Conservation (phyloP, 78 protist species). For the Mastigamoeba balamuthi region DNA sequence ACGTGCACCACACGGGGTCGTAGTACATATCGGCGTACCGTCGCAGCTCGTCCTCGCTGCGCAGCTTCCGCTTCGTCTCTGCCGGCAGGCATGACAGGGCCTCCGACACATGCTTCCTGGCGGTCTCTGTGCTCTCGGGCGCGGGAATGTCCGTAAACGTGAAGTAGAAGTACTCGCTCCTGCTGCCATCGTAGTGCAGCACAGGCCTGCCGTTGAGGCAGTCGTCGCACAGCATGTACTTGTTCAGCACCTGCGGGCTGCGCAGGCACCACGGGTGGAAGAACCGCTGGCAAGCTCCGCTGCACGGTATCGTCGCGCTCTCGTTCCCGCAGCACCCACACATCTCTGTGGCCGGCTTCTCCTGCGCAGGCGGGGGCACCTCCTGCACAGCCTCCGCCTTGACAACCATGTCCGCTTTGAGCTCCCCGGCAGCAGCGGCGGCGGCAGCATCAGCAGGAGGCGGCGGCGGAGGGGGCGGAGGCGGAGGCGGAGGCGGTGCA, state of each 20-base stretch:
- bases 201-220: constrained; percentile 29
- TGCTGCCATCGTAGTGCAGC: constrained; percentile 11
- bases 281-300: constrained; percentile 24
- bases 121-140: background rate
- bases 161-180: constrained; percentile 23
- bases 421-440: too few relatives aligned
- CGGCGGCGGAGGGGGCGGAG: too few relatives aligned
- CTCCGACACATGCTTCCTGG: constrained; percentile 6
- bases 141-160: constrained; percentile 11
- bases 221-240: constrained; percentile 23
- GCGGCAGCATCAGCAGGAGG: too few relatives aligned
- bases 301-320: constrained; percentile 8
- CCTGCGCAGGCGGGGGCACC: too few relatives aligned
- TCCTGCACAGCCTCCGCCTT: too few relatives aligned
- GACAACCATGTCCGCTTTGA: too few relatives aligned
- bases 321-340: too few relatives aligned
- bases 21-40: constrained; percentile 15
- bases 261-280: constrained; percentile 34
- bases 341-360: too few relatives aligned
- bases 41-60: constrained; percentile 13
- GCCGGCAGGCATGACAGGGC: constrained; percentile 3
- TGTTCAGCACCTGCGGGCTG: constrained; percentile 2
- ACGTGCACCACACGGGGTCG: constrained; percentile 51
- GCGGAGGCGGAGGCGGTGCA: too few relatives aligned
- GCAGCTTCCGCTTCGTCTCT: constrained; percentile 7